These are phyloP conservation scores for Salvia sclarea DNA, from an alignment of 305 asterid species.

Conservation along the genomic window DNA sequence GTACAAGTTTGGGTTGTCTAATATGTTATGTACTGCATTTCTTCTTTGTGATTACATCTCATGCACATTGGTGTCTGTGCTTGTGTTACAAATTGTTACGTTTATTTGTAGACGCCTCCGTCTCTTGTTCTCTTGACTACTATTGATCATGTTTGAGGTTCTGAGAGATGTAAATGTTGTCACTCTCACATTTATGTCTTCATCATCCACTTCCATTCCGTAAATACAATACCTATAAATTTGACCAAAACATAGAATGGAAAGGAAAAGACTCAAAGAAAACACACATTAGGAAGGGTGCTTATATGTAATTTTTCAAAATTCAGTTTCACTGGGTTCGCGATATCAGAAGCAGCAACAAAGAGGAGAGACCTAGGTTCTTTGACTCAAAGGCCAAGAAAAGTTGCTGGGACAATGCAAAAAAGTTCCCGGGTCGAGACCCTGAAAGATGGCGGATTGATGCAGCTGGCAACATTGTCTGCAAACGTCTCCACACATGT, in stretches of 20 bases:
- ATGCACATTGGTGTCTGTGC: not conserved
- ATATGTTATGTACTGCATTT: not conserved
- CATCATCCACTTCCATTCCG: not conserved
- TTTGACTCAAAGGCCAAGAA: constrained; percentile 56
- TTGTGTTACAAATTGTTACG: not conserved
- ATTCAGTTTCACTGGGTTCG: constrained; percentile 33
- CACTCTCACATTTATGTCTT: not conserved
- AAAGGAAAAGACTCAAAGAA: not conserved
- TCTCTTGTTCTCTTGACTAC: constrained; percentile 1
- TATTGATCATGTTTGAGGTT: not conserved
- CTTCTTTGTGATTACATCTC: not conserved
- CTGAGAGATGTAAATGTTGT: not conserved
- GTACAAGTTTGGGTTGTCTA: not conserved
- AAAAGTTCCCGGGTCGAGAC: constrained; percentile 61
- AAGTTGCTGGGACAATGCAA: constrained; percentile 71
- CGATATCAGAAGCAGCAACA: constrained; percentile 30
- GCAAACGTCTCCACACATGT: constrained; percentile 64
- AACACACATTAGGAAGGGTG: not conserved
- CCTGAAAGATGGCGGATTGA: constrained; percentile 84
- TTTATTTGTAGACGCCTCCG: not conserved
- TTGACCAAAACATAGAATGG: not conserved
- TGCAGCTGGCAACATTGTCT: constrained; percentile 73
- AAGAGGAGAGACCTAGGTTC: constrained; percentile 56
- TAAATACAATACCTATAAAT: constrained; percentile 3
- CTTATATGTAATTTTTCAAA: constrained; percentile 20